Base-by-base conservation (phyloP, 768 basidiomycete species). In the Lactifluus subvellereus region DNA sequence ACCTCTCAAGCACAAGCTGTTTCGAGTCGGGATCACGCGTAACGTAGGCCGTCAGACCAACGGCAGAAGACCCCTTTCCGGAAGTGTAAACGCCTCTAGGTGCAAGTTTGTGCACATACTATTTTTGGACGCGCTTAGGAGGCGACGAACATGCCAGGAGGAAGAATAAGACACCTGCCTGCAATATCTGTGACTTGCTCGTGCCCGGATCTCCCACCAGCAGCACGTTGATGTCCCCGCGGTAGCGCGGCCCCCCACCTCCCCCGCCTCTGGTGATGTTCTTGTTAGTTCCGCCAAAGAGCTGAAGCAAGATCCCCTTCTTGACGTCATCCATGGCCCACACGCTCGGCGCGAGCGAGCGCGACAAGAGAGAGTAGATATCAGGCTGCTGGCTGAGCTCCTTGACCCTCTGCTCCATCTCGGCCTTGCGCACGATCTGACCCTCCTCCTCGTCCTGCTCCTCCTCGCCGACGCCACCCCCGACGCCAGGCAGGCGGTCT, bases 291-390 rank as follows among this genome's bases (percentile, higher is more conserved):
- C 97, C 97, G 3, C 97, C 97, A 74, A 99, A 98, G 30, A 99
- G 75, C 74, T 98, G 96, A 37, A 99, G 77, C 62, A 99, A 72
- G 57, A 98, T 97, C 0, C 97, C 97, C 78, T 98, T 98, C 78
- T 99, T 99, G 62, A 98, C 94, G 71, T 99, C 97, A 30, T 98
- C 95, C 91, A 98, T 89, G 73, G 93, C 91, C 87, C 92, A 98
- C 67, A 99, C 97, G 38, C 87, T 90, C 16, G 97, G 97, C 1
- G 95, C 96, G 59, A 99, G 81, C 2, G 89, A 92, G 18, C 88
- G 79, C 8, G 94, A 77, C 6, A 98, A 80, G 32, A 91, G 76
- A 1, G 93, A 91, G 72, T 98, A 98, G 33, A 98, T 77, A 72
- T 97, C 94, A 18, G 84, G 83, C 59, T 83, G 76, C 66, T 80